A percentile compares a stretch with the other conserved stretches of the same genome.
phyloP scores from a whole-genome alignment of 2,329 filamentous ascomycete genomes.

The Calonectria pteridis region DNA sequence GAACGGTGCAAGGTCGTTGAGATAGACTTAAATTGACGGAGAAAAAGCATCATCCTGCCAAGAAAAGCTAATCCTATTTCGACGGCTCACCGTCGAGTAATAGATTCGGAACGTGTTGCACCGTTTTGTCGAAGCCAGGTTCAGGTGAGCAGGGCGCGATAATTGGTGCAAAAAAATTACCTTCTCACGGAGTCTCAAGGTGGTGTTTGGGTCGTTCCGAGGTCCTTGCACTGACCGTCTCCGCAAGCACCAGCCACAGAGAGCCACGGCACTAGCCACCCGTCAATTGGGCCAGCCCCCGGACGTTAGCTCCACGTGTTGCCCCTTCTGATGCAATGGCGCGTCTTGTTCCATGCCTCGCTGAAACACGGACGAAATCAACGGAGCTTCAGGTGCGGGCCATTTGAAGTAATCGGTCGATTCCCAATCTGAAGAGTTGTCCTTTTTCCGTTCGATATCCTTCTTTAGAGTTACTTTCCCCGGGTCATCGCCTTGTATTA shows the following conservation, averaged over 20 bases:
- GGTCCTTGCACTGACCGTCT: background rate
- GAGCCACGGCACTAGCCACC: constrained; percentile 41
- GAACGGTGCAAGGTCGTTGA: background rate
- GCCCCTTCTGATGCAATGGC: constrained; percentile 27
- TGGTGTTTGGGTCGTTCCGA: background rate
- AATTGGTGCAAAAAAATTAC: constrained; percentile 25
- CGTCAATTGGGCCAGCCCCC: background rate
- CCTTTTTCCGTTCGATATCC: constrained; percentile 1
- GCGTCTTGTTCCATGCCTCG: constrained; percentile 25
- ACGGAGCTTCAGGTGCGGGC: constrained; percentile 49
- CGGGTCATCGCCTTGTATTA: constrained; percentile 17
- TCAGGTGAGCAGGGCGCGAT: background rate
- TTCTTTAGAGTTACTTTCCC: background rate
- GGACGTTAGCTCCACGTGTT: constrained; percentile 35
- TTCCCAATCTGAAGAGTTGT: constrained; percentile 18
- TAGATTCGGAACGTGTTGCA: background rate
- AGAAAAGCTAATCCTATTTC: constrained; percentile 11
- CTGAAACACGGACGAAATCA: constrained; percentile 33
- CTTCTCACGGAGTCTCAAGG: background rate
- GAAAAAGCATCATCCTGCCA: constrained; percentile 15
- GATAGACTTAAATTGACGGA: constrained; percentile 20
- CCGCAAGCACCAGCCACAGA: constrained; percentile 30
- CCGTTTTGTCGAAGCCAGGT: background rate
- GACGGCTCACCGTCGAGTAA: background rate
- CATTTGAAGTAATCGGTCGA: constrained; percentile 43